Evolutionary conservation across 257 asterid genomes (phyloP).

Genomic region (Gentiana straminea): DNA sequence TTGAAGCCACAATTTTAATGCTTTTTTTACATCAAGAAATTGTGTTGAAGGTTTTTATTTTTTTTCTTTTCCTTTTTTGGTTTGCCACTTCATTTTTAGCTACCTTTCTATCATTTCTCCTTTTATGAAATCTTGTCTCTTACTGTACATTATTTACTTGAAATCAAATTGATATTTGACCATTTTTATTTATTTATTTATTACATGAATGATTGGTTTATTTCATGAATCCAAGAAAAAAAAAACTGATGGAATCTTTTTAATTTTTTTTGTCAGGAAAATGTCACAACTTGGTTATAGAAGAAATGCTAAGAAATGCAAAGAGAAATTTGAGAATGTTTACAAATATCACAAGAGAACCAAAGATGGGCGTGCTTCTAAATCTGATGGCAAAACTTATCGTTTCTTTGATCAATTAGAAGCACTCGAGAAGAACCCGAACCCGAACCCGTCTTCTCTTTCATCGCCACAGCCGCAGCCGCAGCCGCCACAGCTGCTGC

Average conservation of each 20-base stretch:
- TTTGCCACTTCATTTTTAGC: conserved; percentile 10
- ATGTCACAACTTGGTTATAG: conserved; percentile 89
- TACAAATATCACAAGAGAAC: conserved; percentile 89
- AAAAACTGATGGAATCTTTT: conserved; percentile 1
- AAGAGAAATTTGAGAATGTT: conserved; percentile 88
- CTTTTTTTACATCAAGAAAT: conserved; percentile 15
- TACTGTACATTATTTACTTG: conserved; percentile 2
- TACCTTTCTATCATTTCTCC: conserved; percentile 1
- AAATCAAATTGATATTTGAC: conserved; percentile 11
- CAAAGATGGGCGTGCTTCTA: conserved; percentile 74
- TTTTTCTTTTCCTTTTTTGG: conserved; percentile 4
- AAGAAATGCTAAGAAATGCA: conserved; percentile 78
- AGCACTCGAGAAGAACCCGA: conserved; percentile 47
- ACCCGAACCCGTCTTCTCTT: conserved; percentile 23
- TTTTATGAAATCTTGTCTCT: conserved; percentile 4
- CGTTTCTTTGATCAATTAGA: conserved; percentile 82
- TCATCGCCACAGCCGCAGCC: conserved; percentile 35
- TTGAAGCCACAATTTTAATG: not conserved
- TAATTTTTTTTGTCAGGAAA: conserved; percentile 42
- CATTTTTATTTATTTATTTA: conserved; percentile 31
- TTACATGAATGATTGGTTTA: conserved; percentile 5
- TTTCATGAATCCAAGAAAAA: conserved; percentile 17
- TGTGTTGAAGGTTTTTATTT: conserved; percentile 12
- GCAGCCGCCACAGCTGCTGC: conserved; percentile 18
- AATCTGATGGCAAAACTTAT: conserved; percentile 74